Conservation (phyloP, 495 filamentous ascomycete genomes). For the Trichoderma erinaceum region DNA sequence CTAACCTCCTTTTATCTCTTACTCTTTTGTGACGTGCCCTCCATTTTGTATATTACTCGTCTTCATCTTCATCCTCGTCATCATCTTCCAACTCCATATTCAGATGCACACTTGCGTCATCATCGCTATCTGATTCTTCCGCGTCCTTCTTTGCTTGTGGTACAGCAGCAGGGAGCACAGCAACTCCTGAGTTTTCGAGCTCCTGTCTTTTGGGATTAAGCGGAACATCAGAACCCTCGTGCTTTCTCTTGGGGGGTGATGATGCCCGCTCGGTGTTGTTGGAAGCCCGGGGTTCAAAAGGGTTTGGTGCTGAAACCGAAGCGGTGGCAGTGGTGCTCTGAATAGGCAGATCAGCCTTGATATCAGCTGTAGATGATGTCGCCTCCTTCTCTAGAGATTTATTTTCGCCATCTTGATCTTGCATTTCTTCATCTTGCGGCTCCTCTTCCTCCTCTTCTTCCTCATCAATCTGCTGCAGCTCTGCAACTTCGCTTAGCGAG, state of each 20-base stretch:
- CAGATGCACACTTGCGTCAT: slow-evolving; percentile 35
- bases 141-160: neutral
- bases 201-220: slow-evolving; percentile 3
- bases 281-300: slow-evolving; percentile 2
- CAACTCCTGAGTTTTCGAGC: neutral
- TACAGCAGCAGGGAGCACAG: neutral
- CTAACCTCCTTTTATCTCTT: slow-evolving; percentile 23
- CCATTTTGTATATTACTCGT: slow-evolving; percentile 29
- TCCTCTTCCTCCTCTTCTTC: slow-evolving; percentile 23
- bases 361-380: neutral
- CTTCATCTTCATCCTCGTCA: slow-evolving; percentile 24
- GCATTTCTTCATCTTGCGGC: slow-evolving; percentile 5
- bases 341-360: neutral
- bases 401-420: neutral
- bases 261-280: neutral
- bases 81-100: slow-evolving; percentile 34
- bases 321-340: neutral
- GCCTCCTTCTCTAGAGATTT: neutral
- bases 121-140: slow-evolving; percentile 24
- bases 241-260: slow-evolving; percentile 15
- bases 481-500: slow-evolving; percentile 43
- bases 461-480: slow-evolving; percentile 44
- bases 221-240: slow-evolving; percentile 1
- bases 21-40: slow-evolving; percentile 25
- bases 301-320: neutral